phyloP scores from a whole-genome alignment of 768 basidiomycete genomes.

The Suillus hirtellus region DNA sequence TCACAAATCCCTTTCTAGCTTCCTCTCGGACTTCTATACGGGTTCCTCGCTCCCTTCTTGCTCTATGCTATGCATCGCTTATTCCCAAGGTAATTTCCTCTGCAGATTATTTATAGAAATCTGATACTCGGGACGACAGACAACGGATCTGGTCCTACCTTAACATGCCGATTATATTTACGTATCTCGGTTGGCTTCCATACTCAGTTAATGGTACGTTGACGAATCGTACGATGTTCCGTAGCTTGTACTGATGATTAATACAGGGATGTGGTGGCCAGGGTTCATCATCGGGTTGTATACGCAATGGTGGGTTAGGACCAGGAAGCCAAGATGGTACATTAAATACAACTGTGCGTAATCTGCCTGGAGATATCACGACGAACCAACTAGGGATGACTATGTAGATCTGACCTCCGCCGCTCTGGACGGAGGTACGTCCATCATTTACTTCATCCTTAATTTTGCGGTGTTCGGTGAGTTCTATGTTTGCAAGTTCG shows the following conservation, averaged over 20 bases:
- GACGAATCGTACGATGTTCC: not conserved
- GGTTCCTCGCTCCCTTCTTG: constrained; percentile 32
- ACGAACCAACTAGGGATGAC: not conserved
- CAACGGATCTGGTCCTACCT: constrained; percentile 25
- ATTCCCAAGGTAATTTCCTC: constrained; percentile 20
- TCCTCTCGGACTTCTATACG: constrained; percentile 31
- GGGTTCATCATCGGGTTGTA: constrained; percentile 51
- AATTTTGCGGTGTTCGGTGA: constrained; percentile 35
- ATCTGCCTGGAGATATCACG: not conserved
- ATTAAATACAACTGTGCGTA: constrained; percentile 37
- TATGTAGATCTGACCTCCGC: constrained; percentile 42
- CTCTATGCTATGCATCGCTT: constrained; percentile 25
- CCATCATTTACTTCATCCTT: constrained; percentile 51
- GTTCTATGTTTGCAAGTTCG: not conserved
- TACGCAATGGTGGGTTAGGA: constrained; percentile 52
- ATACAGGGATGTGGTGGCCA: constrained; percentile 44
- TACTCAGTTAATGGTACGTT: constrained; percentile 25
- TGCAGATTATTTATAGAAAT: constrained; percentile 1
- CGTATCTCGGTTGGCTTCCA: constrained; percentile 29
- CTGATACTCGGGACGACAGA: constrained; percentile 7
- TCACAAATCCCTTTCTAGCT: constrained; percentile 9
- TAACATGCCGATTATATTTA: constrained; percentile 25
- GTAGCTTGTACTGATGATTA: not conserved
- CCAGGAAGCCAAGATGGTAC: constrained; percentile 45
- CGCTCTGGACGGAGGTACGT: constrained; percentile 50